Percentiles rank a stretch among this genome's conserved stretches.
These are phyloP conservation scores for Geotrichum aggregatum DNA, from an alignment of 1,139 yeast genomes.

Conservation along the genomic window DNA sequence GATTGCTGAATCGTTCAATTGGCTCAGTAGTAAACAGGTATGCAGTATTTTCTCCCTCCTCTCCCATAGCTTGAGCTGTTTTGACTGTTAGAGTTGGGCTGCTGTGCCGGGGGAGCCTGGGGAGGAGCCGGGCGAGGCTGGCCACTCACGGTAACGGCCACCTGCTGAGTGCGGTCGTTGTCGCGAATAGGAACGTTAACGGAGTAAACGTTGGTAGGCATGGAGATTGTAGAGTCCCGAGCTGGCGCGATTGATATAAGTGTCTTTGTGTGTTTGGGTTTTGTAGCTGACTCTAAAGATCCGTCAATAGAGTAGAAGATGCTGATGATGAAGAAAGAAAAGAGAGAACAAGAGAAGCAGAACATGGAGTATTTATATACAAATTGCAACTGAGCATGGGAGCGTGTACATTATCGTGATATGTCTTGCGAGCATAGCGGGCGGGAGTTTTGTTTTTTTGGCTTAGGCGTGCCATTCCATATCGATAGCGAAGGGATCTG, in stretches of 20 bases:
- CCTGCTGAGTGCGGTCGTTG: neutral
- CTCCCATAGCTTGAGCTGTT: too few species aligned
- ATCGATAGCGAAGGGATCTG: too few species aligned
- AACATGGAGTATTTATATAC: neutral
- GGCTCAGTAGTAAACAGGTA: too few species aligned
- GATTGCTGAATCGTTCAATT: too few species aligned
- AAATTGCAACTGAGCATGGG: neutral
- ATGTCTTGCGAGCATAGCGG: neutral
- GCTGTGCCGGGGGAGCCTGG: neutral
- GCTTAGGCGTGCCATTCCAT: neutral
- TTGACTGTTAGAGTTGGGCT: too few species aligned
- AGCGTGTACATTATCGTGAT: neutral
- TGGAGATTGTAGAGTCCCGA: neutral
- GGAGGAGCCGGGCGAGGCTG: neutral
- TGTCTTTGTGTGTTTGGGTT: neutral
- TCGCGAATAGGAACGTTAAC: neutral
- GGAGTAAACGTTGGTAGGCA: slow-evolving; percentile 10
- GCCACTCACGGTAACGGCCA: slow-evolving; percentile 1
- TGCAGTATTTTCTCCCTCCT: too few species aligned
- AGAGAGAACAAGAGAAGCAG: neutral
- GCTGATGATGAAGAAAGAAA: neutral
- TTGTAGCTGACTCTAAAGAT: too few species aligned
- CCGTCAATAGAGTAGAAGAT: neutral
- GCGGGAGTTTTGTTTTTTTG: neutral
- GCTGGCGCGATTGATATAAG: neutral